Percentiles rank a stretch among this genome's conserved stretches.
Evolutionary conservation across 2,329 filamentous ascomycete species (phyloP).

Genomic region (Alternaria sp.): DNA sequence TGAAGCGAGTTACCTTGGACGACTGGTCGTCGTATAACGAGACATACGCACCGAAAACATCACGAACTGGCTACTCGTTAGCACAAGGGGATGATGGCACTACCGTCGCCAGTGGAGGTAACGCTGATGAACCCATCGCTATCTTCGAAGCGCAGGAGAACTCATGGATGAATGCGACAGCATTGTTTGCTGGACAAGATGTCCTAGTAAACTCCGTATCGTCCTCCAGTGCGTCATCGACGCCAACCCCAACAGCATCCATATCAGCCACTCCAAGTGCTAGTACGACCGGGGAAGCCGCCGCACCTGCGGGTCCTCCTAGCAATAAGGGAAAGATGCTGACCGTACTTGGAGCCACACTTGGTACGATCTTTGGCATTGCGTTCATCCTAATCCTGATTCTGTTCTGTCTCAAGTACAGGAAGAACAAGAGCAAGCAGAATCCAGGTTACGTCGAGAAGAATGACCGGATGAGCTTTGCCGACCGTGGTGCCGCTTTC

Average conservation of each 20-base stretch:
- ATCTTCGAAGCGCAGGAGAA: conserved; percentile 82
- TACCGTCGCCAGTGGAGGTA: conserved; percentile 81
- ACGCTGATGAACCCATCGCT: conserved; percentile 68
- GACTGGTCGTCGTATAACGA: conserved; percentile 83
- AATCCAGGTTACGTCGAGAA: conserved; percentile 58
- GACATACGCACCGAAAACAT: conserved; percentile 71
- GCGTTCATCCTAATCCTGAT: conserved; percentile 74
- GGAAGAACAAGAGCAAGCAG: conserved; percentile 66
- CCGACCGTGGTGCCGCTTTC: conserved; percentile 60
- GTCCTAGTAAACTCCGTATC: conserved; percentile 35
- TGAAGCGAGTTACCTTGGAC: conserved; percentile 64
- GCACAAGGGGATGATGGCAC: conserved; percentile 71
- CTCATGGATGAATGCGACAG: conserved; percentile 76
- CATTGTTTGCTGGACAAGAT: conserved; percentile 64
- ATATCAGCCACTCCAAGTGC: conserved; percentile 34
- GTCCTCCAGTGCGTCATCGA: conserved; percentile 47
- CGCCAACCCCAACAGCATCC: conserved; percentile 30
- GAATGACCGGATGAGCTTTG: conserved; percentile 58
- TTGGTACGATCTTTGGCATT: conserved; percentile 81
- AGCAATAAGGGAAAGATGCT: conserved; percentile 58
- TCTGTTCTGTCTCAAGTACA: conserved; percentile 72
- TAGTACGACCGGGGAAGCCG: conserved; percentile 47
- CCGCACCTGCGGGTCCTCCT: conserved; percentile 35
- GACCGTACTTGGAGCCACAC: conserved; percentile 78
- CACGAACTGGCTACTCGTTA: conserved; percentile 74